Conservation (phyloP, 345 rosid genomes). For the Heritiera fomes region DNA sequence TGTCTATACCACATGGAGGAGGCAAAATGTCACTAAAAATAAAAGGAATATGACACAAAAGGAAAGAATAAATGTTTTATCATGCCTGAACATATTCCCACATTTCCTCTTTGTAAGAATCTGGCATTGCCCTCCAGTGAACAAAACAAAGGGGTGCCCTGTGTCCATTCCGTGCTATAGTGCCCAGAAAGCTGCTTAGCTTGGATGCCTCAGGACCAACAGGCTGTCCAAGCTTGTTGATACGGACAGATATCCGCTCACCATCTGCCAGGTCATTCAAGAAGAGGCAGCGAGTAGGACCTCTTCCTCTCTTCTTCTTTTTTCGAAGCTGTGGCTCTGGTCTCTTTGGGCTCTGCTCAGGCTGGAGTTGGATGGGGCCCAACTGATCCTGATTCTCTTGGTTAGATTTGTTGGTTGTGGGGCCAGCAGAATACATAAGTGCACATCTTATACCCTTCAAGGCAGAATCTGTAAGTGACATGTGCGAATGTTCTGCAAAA, state of each 20-base stretch:
- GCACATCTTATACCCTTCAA: constrained; percentile 18
- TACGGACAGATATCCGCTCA: constrained; percentile 28
- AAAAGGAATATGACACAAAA: neutral
- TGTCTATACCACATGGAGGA: constrained; percentile 21
- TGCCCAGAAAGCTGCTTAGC: constrained; percentile 36
- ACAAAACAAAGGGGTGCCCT: constrained; percentile 35
- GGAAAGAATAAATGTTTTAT: neutral
- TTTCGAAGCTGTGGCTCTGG: neutral
- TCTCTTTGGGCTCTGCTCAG: constrained; percentile 21
- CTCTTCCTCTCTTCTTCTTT: constrained; percentile 28
- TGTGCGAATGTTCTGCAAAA: constrained; percentile 15
- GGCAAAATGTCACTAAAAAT: neutral
- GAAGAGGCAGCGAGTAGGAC: constrained; percentile 32
- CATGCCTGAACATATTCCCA: constrained; percentile 42
- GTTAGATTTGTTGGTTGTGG: constrained; percentile 4
- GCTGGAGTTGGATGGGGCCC: neutral
- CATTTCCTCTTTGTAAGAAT: constrained; percentile 33
- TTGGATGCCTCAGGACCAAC: constrained; percentile 38
- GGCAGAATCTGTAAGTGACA: constrained; percentile 10
- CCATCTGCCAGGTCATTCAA: constrained; percentile 32
- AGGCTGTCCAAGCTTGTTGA: constrained; percentile 38
- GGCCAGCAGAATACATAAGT: constrained; percentile 10
- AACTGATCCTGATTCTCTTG: neutral
- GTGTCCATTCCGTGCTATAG: constrained; percentile 40
- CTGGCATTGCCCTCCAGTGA: constrained; percentile 34